Evolutionary conservation across 495 filamentous ascomycete genomes (phyloP), one percentile per base, ranked within the genome.

Genomic region (Hyaloscypha finlandica): DNA sequence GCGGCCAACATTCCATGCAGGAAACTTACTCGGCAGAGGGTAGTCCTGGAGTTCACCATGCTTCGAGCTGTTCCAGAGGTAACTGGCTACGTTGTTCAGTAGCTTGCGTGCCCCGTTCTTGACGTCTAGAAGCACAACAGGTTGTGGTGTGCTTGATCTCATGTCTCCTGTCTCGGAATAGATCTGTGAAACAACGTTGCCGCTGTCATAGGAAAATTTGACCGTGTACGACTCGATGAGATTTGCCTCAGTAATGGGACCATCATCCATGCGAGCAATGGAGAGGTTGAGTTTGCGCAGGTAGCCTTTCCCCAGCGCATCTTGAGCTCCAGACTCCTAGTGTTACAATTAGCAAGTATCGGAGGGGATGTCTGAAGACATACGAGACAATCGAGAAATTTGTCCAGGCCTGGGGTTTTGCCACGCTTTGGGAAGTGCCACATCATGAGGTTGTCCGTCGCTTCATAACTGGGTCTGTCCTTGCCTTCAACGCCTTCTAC

Each of bases 321-420:
- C 65, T n/a, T 39, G 32, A 30, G 62, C 68, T 14, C 68, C 70
- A 56, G 32, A n/a, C 53, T 74, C 72, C 72, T 74, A 42, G 31
- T 16, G 12, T 59, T 20, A 37, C 4, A 9, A 55, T 61, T 29
- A 58, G 33, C 32, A 29, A 22, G 11, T 3, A 42, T 39, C 45
- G 9, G 30, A 14, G 8, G 8, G 8, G n/a, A 19, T 22, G 4
- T 59, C 0, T 35, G 19, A 1, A 61, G 42, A 71, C 73, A 31
- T 51, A 72, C 73, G 8, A 74, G 57, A 64, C 52, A 68, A 20
- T 65, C 59, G 1, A 74, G 64, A 22, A 74, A 30, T 55, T 74
- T 74, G 51, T 74, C 66, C 14, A 59, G 57, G 1, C 16, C 61
- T 1, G 25, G 29, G 29, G 67, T 8, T n/a, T 31, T 31, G 19